Conservation (phyloP, 2,329 filamentous ascomycete genomes). For the Sporothrix inflata region DNA sequence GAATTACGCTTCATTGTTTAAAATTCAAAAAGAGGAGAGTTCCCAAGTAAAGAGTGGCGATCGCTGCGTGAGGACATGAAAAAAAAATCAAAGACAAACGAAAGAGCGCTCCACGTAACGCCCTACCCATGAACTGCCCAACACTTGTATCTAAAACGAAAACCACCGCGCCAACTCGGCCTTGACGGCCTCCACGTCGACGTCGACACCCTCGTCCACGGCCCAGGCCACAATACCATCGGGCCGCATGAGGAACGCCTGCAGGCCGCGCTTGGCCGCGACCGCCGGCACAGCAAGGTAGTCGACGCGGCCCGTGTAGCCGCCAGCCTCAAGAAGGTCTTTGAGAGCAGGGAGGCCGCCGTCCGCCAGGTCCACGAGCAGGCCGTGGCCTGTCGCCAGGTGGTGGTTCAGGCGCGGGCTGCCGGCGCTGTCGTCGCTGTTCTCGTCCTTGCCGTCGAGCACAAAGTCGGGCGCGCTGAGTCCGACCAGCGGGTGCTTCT, state of each 20-base stretch:
- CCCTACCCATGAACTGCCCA: background rate
- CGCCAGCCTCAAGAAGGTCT: background rate
- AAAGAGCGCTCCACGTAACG: background rate
- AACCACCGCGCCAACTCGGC: constrained; percentile 11
- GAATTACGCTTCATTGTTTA: constrained; percentile 21
- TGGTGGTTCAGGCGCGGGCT: constrained; percentile 39
- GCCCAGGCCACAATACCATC: constrained; percentile 28
- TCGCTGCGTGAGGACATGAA: background rate
- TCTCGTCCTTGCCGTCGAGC: constrained; percentile 24
- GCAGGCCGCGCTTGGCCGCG: constrained; percentile 1
- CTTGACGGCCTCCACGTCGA: background rate
- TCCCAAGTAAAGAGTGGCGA: background rate
- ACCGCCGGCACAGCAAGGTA: constrained; percentile 1
- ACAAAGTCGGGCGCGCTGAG: constrained; percentile 31
- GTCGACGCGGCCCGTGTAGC: constrained; percentile 6
- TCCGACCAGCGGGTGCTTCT: constrained; percentile 29
- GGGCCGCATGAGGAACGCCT: constrained; percentile 24
- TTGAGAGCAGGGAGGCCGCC: background rate
- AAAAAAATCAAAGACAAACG: background rate
- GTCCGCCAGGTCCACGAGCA: constrained; percentile 39
- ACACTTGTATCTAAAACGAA: background rate
- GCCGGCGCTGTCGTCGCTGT: background rate
- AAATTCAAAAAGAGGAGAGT: background rate
- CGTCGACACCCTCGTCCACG: constrained; percentile 6
- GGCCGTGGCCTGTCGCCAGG: constrained; percentile 38